Evolutionary conservation across 1,284 basidiomycete genomes (phyloP).

Genomic region (Psilocybe mexicana): DNA sequence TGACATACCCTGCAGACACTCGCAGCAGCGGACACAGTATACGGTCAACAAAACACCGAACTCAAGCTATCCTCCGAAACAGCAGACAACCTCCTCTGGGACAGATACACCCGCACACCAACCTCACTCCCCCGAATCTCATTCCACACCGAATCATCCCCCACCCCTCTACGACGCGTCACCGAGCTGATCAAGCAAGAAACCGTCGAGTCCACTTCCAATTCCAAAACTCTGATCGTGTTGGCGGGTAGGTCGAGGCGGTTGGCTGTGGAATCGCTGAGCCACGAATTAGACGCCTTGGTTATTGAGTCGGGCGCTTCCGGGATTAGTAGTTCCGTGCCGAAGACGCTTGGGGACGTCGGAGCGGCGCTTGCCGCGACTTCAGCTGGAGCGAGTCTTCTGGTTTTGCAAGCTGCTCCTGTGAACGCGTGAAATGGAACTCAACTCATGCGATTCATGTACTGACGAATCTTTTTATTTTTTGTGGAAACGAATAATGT

Average conservation of each 20-base stretch:
- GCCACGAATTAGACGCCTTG: slow-evolving; percentile 54
- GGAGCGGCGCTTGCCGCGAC: slow-evolving; percentile 64
- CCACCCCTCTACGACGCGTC: slow-evolving; percentile 56
- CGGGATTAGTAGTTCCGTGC: slow-evolving; percentile 55
- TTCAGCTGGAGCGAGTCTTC: slow-evolving; percentile 49
- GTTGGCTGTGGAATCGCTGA: slow-evolving; percentile 57
- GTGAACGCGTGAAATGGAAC: background rate
- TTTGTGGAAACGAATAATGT: background rate
- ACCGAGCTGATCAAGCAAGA: slow-evolving; percentile 40
- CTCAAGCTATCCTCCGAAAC: slow-evolving; percentile 66
- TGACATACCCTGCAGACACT: background rate
- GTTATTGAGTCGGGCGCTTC: slow-evolving; percentile 42
- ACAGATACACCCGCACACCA: slow-evolving; percentile 43
- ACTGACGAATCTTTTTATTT: background rate
- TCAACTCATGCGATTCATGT: too few relatives aligned
- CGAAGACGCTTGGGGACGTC: slow-evolving; percentile 76
- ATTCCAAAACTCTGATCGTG: slow-evolving; percentile 53
- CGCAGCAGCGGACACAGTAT: slow-evolving; percentile 64
- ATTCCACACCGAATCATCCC: slow-evolving; percentile 49
- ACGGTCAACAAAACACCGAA: slow-evolving; percentile 58
- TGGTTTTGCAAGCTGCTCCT: slow-evolving; percentile 59
- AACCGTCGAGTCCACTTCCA: slow-evolving; percentile 2
- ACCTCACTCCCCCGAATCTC: slow-evolving; percentile 55
- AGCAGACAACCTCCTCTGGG: slow-evolving; percentile 73
- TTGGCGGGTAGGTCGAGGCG: slow-evolving; percentile 76